phyloP scores from a whole-genome alignment of 139 green algal species.

The Closterium sp. region DNA sequence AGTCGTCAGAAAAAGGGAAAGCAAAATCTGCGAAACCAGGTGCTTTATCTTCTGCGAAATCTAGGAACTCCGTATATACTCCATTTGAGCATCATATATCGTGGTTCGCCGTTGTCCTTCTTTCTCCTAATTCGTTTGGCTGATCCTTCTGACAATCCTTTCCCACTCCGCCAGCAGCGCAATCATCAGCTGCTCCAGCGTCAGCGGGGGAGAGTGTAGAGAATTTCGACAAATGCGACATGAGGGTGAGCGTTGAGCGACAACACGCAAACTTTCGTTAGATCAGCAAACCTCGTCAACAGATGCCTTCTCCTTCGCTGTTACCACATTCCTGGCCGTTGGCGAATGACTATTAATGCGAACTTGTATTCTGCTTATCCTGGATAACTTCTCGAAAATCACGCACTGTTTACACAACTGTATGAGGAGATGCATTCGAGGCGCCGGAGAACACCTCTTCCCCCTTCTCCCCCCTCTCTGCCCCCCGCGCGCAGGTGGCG shows the following conservation, averaged over 20 bases:
- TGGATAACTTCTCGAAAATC: no score
- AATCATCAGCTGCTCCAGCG: constrained; percentile 1
- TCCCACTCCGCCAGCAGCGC: background rate
- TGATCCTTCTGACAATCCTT: background rate
- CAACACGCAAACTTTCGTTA: no score
- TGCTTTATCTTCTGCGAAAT: background rate
- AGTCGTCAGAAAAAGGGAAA: constrained; percentile 4
- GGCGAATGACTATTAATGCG: no score
- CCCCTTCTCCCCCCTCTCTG: background rate
- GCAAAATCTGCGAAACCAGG: constrained; percentile 5
- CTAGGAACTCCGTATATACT: background rate
- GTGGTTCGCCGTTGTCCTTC: background rate
- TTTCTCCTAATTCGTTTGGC: background rate
- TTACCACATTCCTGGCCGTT: no score
- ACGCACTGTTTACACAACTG: no score
- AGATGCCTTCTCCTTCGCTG: no score
- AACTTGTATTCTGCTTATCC: no score
- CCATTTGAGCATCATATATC: background rate
- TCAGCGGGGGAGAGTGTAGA: constrained; percentile 10
- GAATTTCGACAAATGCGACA: constrained; percentile 29
- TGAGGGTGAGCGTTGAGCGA: background rate
- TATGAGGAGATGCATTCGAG: no score
- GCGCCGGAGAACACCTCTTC: background rate
- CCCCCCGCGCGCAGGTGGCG: constrained; percentile 27
- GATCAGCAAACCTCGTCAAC: no score